Evolutionary conservation across 345 rosid genomes (phyloP), one percentile per base, ranked within the genome.

Genomic region (Reutealis trisperma): DNA sequence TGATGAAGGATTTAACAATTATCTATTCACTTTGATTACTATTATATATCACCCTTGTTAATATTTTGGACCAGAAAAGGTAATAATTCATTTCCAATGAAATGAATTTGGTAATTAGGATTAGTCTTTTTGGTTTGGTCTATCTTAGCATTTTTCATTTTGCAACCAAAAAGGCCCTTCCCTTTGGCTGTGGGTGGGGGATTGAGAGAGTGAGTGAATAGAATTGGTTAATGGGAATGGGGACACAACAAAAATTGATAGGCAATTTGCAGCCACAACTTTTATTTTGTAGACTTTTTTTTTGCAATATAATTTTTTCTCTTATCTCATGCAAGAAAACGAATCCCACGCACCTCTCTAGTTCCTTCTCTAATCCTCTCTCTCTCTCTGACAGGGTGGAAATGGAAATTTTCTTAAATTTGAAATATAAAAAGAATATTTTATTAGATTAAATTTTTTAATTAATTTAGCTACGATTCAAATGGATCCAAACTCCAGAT

Each of bases 231-330:
- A 81, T n/a, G 63, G 63, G 49, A 34, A 80, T 77, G 87, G 90
- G 84, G 84, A 79, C 75, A 55, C 63, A 47, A 11, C 63, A 3
- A 76, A 37, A 84, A 76, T 82, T 79, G 89, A 85, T 78, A 68
- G 86, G 61, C 88, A 75, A 86, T 47, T 87, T 82, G 84, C 82
- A 85, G 70, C 96, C 96, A 91, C 93, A 88, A 78, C 81, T 87
- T 89, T 87, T 76, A 5, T 61, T 72, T 71, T 51, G 49, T 51
- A 32, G 78, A 77, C 77, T 78, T 85, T 75, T 67, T 12, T 13
- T 57, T 71, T 71, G 58, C 32, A 64, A 22, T 59, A n/a, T n/a
- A 0, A 22, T 1, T 45, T 61, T 47, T 55, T 61, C 75, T 63
- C 65, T 75, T 72, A 82, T 76, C 79, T 65, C 34, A 22, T 32